Percentiles rank a stretch among this genome's conserved stretches.
These are phyloP conservation scores for Pilatotrama ljubarskyi DNA, from an alignment of 768 basidiomycete genomes.

Conservation along the genomic window DNA sequence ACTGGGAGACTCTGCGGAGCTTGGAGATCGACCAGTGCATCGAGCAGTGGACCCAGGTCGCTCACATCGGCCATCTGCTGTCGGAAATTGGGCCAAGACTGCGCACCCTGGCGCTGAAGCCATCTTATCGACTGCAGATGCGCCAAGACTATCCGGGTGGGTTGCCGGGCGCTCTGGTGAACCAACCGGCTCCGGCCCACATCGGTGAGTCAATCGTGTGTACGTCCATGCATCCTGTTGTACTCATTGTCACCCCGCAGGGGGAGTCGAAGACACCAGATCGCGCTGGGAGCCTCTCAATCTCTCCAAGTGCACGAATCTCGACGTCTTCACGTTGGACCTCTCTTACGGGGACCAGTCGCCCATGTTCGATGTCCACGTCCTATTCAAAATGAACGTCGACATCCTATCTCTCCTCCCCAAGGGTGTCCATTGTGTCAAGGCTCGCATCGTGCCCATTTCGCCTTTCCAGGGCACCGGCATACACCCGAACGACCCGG, in stretches of 20 bases:
- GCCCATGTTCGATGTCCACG: neutral
- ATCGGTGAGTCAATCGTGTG: neutral
- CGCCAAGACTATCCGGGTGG: neutral
- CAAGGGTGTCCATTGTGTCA: neutral
- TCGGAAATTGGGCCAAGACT: neutral
- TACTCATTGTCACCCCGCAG: neutral
- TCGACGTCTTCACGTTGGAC: neutral
- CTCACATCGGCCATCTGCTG: neutral
- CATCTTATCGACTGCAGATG: neutral
- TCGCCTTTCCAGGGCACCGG: no score
- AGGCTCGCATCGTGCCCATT: neutral
- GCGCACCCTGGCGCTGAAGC: neutral
- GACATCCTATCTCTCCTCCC: neutral
- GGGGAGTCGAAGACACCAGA: neutral
- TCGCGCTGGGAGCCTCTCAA: neutral
- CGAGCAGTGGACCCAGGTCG: neutral
- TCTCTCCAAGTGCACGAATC: neutral
- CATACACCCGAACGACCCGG: neutral
- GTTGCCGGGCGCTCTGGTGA: neutral
- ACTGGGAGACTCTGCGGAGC: neutral
- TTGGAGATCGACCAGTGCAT: neutral
- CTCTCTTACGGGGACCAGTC: neutral
- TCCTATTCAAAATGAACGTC: neutral
- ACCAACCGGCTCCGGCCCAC: neutral
- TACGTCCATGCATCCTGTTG: neutral